Conservation (phyloP, 805 yeast species). For the Starmerella kuoi region DNA sequence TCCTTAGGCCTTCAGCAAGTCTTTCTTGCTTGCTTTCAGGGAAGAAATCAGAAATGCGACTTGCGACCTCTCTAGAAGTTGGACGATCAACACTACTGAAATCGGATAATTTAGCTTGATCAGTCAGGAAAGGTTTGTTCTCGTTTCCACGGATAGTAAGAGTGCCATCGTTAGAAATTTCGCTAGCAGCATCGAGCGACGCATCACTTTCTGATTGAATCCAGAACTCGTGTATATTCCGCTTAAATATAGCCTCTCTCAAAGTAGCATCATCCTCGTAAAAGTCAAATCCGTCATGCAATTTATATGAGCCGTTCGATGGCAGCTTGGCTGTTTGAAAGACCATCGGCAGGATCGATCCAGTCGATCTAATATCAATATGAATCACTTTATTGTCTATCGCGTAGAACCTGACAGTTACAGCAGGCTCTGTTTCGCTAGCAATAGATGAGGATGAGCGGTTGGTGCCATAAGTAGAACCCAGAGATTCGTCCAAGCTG, state of each 20-base stretch:
- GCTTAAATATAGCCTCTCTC: constrained; percentile 6
- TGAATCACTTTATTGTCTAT: constrained; percentile 3
- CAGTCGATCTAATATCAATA: background rate
- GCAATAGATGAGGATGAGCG: background rate
- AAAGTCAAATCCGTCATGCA: constrained; percentile 10
- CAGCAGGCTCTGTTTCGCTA: background rate
- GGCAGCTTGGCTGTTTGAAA: constrained; percentile 6
- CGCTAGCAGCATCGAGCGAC: background rate
- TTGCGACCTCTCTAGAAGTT: constrained; percentile 80
- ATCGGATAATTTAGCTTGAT: background rate
- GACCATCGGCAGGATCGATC: background rate
- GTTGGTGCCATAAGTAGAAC: background rate
- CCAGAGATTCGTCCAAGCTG: background rate
- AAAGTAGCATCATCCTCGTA: constrained; percentile 1
- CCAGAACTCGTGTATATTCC: constrained; percentile 11
- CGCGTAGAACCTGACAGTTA: constrained; percentile 4
- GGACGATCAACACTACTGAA: constrained; percentile 43
- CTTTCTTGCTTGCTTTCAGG: constrained; percentile 67
- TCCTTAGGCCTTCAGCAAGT: constrained; percentile 67
- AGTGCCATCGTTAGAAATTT: background rate
- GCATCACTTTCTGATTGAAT: background rate
- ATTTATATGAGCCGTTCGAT: constrained; percentile 20
- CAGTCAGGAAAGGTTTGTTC: background rate
- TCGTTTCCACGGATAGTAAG: background rate
- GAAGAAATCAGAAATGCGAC: constrained; percentile 80